Evolutionary conservation across 2,329 filamentous ascomycete genomes (phyloP).

Genomic region (Sclerotinia glacialis): DNA sequence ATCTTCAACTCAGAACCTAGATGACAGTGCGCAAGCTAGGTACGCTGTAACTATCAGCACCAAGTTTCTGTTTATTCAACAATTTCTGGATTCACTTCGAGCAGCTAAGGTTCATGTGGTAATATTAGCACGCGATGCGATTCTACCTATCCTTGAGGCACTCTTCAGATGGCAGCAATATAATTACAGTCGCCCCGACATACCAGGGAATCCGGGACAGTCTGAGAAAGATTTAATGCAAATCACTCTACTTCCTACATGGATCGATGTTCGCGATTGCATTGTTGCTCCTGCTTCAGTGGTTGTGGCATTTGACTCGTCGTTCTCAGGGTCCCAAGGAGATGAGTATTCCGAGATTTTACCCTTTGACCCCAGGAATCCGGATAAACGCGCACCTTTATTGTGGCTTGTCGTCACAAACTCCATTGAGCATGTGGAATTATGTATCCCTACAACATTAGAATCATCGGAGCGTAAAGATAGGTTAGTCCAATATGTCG

Average conservation of each 20-base stretch:
- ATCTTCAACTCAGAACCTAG: slow-evolving; percentile 40
- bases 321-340: slow-evolving; percentile 20
- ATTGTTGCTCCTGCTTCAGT: slow-evolving; percentile 27
- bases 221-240: slow-evolving; percentile 25
- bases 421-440: slow-evolving; percentile 39
- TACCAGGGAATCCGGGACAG: slow-evolving; percentile 33
- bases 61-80: slow-evolving; percentile 59
- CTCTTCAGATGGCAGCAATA: slow-evolving; percentile 46
- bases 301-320: slow-evolving; percentile 33
- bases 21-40: slow-evolving; percentile 46
- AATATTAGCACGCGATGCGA: slow-evolving; percentile 51
- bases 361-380: slow-evolving; percentile 22
- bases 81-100: slow-evolving; percentile 50
- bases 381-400: slow-evolving; percentile 27
- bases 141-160: slow-evolving; percentile 52
- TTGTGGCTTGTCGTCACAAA: slow-evolving; percentile 34
- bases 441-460: slow-evolving; percentile 29
- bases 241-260: slow-evolving; percentile 35
- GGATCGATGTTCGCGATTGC: slow-evolving; percentile 21
- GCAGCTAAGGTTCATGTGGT: slow-evolving; percentile 49
- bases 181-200: slow-evolving; percentile 36
- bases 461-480: slow-evolving; percentile 28
- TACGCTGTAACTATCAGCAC: slow-evolving; percentile 56
- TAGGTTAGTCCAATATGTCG: slow-evolving; percentile 31
- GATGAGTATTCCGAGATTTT: slow-evolving; percentile 25